Evolutionary conservation across 1,139 yeast genomes (phyloP), one percentile per base, ranked within the genome.

Genomic region (Saccharomyces pastorianus): DNA sequence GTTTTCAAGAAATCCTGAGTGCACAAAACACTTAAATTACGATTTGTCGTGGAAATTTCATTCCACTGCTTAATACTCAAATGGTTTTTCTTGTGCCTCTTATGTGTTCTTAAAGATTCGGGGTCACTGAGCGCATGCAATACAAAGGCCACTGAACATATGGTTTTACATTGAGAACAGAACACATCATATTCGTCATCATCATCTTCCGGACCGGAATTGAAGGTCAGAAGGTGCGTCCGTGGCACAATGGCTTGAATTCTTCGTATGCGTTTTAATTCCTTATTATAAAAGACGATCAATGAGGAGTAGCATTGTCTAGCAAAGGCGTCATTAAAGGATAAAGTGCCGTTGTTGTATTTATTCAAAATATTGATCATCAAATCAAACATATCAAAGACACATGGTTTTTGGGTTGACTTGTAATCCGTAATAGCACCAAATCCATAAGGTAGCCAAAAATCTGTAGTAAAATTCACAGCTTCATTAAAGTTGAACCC

Each of bases 401-500:
- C 73, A 27, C 73, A 68, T 23, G 64, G 62, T 58, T 72, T 73
- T 6, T 61, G 62, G 4, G 67, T 63, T 9, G 53, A 57, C 59
- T 75, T 76, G 65, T 86, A 86, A 59, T 84, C 86, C 20, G 66
- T 59, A 2, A 84, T 73, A 0, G 91, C 80, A 50, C 73, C 70
- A 13, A 82, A 77, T 1, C 93, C 91, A 67, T 72, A 82, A 14
- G 77, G 79, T 27, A 86, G 67, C 95, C 95, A 86, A 49, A 77
- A 75, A 52, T 81, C 78, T 76, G 83, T 76, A 3, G 91, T 86
- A 68, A 86, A 86, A 65, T 86, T 86, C 7, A 86, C 95, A 2
- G 93, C 90, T 64, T 86, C 95, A 57, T 88, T 88, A 57, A 86
- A 78, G 64, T 86, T 86, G 64, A 80, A 85, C 0, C 93, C 95